These are phyloP conservation scores for Corymbia citriodora DNA, from an alignment of 441 rosid genomes.

Conservation along the genomic window DNA sequence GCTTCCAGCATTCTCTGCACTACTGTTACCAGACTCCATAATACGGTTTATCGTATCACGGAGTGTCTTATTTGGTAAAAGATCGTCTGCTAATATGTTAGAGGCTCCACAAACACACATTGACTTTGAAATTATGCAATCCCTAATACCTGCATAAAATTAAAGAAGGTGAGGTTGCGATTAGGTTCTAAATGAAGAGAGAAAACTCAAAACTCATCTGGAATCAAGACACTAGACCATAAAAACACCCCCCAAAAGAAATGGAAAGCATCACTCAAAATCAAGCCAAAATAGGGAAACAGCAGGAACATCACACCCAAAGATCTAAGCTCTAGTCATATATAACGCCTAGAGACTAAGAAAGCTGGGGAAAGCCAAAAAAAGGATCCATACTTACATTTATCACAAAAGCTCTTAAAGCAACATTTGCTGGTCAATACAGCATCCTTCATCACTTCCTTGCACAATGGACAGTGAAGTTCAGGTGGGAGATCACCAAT, in stretches of 20 bases:
- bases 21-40: conserved; percentile 89
- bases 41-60: conserved; percentile 96
- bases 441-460: conserved; percentile 99
- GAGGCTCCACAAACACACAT: conserved; percentile 89
- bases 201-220: background rate
- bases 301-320: background rate
- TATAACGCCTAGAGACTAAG: background rate
- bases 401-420: conserved; percentile 82
- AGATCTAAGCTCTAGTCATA: background rate
- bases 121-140: conserved; percentile 71
- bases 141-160: conserved; percentile 74
- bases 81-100: conserved; percentile 91
- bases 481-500: conserved; percentile 98
- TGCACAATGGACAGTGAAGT: conserved; percentile 92
- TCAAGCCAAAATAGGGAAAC: background rate
- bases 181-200: background rate
- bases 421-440: conserved; percentile 97
- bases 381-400: conserved; percentile 44
- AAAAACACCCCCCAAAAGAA: background rate
- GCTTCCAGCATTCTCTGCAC: conserved; percentile 89
- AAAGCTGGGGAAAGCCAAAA: background rate
- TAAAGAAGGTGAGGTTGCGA: conserved; percentile 1
- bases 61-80: conserved; percentile 92
- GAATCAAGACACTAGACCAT: background rate
- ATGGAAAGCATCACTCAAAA: background rate